Evolutionary conservation across 371 early-diverging fungal species (phyloP).

Genomic region (Actinomortierella wolfii): DNA sequence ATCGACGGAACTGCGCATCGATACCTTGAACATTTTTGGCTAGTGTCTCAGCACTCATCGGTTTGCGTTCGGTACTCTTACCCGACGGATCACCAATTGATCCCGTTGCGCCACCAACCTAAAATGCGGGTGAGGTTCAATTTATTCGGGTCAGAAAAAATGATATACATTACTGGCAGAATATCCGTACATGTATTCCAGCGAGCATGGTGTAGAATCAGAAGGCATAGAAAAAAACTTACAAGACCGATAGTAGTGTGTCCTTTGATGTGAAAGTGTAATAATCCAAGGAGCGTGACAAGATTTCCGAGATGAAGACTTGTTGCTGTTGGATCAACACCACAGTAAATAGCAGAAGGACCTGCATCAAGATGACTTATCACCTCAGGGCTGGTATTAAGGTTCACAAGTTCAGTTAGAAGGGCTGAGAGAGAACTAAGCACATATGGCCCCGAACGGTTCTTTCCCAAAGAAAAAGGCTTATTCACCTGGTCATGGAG

Average conservation of each 20-base stretch:
- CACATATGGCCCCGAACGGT: background rate
- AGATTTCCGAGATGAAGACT: constrained; percentile 93
- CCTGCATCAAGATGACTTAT: constrained; percentile 48
- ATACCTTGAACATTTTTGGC: constrained; percentile 72
- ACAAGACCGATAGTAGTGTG: constrained; percentile 87
- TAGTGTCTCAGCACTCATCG: constrained; percentile 61
- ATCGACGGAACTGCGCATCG: constrained; percentile 66
- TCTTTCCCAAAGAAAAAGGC: background rate
- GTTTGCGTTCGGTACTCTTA: constrained; percentile 77
- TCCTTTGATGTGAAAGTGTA: constrained; percentile 86
- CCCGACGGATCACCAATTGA: constrained; percentile 94
- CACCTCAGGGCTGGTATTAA: constrained; percentile 52
- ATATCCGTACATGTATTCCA: too few relatives aligned
- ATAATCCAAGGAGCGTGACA: constrained; percentile 78
- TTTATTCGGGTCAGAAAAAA: too few relatives aligned
- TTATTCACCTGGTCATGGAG: constrained; percentile 44
- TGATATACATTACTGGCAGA: background rate
- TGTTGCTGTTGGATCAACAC: constrained; percentile 95
- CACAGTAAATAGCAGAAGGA: constrained; percentile 78
- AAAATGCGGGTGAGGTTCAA: too few relatives aligned
- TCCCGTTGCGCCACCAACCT: constrained; percentile 95
- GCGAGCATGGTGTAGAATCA: too few relatives aligned
- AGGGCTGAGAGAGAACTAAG: background rate
- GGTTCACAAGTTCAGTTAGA: background rate
- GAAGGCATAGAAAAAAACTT: constrained; percentile 8